Evolutionary conservation across 768 basidiomycete genomes (phyloP).

Genomic region (Russula vinacea): DNA sequence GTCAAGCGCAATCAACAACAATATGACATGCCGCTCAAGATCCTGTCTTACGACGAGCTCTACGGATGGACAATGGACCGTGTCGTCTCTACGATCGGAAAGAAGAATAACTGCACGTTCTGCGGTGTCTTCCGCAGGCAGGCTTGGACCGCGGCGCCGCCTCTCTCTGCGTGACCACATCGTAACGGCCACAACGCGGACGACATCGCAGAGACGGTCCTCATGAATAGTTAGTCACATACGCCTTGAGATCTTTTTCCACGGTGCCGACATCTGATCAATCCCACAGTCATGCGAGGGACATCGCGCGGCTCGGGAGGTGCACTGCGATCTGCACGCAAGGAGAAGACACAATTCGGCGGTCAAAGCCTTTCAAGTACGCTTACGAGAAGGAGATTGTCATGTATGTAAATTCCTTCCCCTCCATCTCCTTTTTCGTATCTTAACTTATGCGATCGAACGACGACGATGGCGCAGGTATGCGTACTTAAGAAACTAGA

Average conservation of each 20-base stretch:
- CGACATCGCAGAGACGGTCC: conserved; percentile 96
- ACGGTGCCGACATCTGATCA: conserved; percentile 12
- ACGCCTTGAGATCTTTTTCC: background rate
- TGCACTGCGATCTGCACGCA: conserved; percentile 95
- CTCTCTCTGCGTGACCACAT: conserved; percentile 88
- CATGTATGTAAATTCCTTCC: conserved; percentile 78
- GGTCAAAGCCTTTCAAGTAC: conserved; percentile 99
- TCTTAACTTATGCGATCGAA: background rate
- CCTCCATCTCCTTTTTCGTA: background rate
- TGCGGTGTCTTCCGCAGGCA: conserved; percentile 97
- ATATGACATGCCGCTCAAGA: conserved; percentile 93
- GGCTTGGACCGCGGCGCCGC: conserved; percentile 94
- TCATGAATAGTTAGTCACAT: conserved; percentile 87
- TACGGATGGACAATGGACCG: conserved; percentile 99
- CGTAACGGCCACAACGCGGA: conserved; percentile 99
- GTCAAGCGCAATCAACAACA: conserved; percentile 97
- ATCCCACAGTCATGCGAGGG: conserved; percentile 87
- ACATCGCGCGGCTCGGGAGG: conserved; percentile 88
- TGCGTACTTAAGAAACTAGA: conserved; percentile 99
- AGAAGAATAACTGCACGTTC: conserved; percentile 98
- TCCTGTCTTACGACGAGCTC: conserved; percentile 90
- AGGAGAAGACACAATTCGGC: conserved; percentile 93
- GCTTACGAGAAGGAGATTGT: conserved; percentile 99
- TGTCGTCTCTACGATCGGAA: conserved; percentile 90
- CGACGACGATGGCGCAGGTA: conserved; percentile 55